Conservation (phyloP, 768 basidiomycete species). For the Sporobolomyces pararoseus region DNA sequence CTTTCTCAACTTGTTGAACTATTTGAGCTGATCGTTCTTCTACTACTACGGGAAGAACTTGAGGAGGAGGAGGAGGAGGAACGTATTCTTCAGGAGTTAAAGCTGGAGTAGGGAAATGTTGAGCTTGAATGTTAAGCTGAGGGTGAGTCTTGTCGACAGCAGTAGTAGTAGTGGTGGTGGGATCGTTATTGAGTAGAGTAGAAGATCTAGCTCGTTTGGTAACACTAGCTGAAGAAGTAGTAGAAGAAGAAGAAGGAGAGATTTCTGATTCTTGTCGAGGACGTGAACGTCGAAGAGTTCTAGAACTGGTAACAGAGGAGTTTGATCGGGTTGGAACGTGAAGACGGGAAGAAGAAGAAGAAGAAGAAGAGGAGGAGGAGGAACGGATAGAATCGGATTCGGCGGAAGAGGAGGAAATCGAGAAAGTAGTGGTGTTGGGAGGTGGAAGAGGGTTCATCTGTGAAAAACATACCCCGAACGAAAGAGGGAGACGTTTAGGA, state of each 20-base stretch:
- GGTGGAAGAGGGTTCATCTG: background rate
- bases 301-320: background rate
- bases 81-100: conserved; percentile 7
- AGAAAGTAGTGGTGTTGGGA: background rate
- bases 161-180: no score
- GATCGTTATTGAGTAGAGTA: no score
- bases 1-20: conserved; percentile 16
- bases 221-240: background rate
- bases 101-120: conserved; percentile 21
- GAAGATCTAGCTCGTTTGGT: no score
- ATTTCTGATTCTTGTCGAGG: background rate
- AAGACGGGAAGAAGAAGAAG: conserved; percentile 1
- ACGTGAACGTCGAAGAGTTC: background rate
- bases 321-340: background rate
- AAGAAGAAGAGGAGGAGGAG: background rate
- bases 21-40: background rate
- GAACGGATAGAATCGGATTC: no score
- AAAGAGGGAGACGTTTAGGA: background rate
- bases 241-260: background rate
- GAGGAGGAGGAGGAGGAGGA: background rate
- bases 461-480: background rate
- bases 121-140: no score
- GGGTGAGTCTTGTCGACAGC: no score
- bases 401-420: background rate
- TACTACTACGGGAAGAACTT: no score